Evolutionary conservation across 768 basidiomycete species (phyloP).

Genomic region (Mrakia hoshinonis): DNA sequence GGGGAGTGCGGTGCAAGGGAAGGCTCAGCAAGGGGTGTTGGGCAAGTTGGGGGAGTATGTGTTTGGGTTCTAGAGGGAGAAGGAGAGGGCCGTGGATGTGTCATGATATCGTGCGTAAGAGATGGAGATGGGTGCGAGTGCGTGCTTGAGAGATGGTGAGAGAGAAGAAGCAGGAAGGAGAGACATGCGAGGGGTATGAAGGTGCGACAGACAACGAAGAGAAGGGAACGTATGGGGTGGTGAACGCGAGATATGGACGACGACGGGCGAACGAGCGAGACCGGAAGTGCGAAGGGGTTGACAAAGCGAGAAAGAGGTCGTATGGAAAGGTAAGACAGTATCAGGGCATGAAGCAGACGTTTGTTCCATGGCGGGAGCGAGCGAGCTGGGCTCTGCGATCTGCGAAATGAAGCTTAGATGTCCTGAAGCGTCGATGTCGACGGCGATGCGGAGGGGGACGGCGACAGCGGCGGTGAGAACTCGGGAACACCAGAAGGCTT

Average conservation of each 20-base stretch:
- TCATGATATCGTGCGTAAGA: background rate
- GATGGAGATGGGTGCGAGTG: background rate
- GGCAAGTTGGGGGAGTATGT: conserved; percentile 28
- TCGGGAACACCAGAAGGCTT: too few relatives aligned
- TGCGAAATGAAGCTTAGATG: too few relatives aligned
- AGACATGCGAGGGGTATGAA: background rate
- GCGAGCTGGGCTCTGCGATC: too few relatives aligned
- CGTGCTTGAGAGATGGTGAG: background rate
- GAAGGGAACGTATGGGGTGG: background rate
- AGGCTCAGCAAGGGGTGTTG: background rate
- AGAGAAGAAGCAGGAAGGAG: background rate
- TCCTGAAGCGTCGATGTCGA: background rate
- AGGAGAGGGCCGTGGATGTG: background rate
- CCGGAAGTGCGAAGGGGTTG: too few relatives aligned
- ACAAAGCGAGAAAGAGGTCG: too few relatives aligned
- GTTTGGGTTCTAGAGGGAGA: conserved; percentile 25
- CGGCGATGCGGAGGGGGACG: background rate
- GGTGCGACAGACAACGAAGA: background rate
- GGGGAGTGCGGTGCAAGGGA: too few relatives aligned
- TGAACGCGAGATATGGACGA: too few relatives aligned
- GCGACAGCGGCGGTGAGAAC: background rate
- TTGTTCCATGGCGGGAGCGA: too few relatives aligned
- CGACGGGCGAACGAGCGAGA: too few relatives aligned
- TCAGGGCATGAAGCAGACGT: too few relatives aligned
- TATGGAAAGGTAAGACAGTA: too few relatives aligned